phyloP scores from a whole-genome alignment of 1,139 yeast genomes.

The Saccharomyces hybrid region DNA sequence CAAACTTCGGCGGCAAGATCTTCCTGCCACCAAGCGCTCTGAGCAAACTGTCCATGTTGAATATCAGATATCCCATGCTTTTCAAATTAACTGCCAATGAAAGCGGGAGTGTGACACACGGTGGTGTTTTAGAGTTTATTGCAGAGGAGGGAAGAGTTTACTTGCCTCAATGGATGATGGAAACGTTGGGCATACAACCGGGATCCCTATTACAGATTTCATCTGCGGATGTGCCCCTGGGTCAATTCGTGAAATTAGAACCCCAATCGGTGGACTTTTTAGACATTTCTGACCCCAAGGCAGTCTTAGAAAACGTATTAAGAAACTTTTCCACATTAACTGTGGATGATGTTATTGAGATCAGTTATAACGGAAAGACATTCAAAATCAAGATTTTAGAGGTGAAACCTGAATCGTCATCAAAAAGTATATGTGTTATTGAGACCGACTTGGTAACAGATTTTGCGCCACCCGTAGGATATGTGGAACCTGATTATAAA shows the following conservation, averaged over 20 bases:
- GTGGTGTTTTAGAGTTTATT: constrained; percentile 91
- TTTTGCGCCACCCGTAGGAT: constrained; percentile 98
- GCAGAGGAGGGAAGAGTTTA: constrained; percentile 97
- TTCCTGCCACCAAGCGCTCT: constrained; percentile 90
- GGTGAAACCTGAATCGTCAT: constrained; percentile 66
- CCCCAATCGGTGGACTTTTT: constrained; percentile 92
- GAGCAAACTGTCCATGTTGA: constrained; percentile 76
- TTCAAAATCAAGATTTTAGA: constrained; percentile 82
- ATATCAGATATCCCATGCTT: constrained; percentile 92
- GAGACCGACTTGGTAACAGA: constrained; percentile 97
- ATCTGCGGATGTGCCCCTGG: constrained; percentile 75
- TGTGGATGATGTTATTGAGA: constrained; percentile 75
- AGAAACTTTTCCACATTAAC: constrained; percentile 86
- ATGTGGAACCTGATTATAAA: constrained; percentile 74
- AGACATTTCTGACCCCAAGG: constrained; percentile 92
- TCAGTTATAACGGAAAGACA: constrained; percentile 71
- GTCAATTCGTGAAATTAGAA: constrained; percentile 83
- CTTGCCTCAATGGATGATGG: constrained; percentile 96
- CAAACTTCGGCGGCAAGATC: constrained; percentile 94
- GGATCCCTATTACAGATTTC: constrained; percentile 74
- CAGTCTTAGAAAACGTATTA: constrained; percentile 86
- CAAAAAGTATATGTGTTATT: constrained; percentile 77
- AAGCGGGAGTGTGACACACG: constrained; percentile 55
- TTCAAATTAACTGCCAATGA: constrained; percentile 72
- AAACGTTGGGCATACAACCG: constrained; percentile 59